Evolutionary conservation across 164 flowering plant genomes (phyloP), one percentile per base, ranked within the genome.

Genomic region (Paratinospora sagittata): DNA sequence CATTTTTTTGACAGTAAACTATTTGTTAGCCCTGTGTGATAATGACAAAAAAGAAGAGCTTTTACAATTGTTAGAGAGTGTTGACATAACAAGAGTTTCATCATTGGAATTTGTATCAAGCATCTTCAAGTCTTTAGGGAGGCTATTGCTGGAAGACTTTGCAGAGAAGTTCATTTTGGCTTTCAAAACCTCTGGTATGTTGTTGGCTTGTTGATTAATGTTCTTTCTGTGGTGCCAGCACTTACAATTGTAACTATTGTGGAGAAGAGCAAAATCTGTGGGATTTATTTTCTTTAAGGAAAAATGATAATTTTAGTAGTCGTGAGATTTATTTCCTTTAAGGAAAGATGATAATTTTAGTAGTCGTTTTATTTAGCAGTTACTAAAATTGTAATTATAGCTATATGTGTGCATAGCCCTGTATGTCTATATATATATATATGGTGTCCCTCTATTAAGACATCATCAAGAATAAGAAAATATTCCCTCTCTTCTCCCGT

Each of bases 21-120:
- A 89, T 76, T 78, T 94, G 82, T 57, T 86, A 64, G 98, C 97
- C n/a, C 78, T 92, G 37, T 86, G 91, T 69, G 95, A 86, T 78
- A 79, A 81, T 76, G 90, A 84, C 75, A 83, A 80, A 74, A 69
- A 77, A 75, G 47, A 82, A 70, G 88, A 89, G 74, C 64, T 87
- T 73, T 70, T 87, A 77, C 78, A 77, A 68, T 70, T 90, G 68
- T 75, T 92, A 71, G 86, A 89, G 39, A 72, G 74, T 71, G 69
- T 88, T 60, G 97, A 90, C 78, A 76, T 94, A 69, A 84, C 84
- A 7, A 83, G 78, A 73, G 62, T 89, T 74, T 79, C 92, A 71
- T 85, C 92, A 17, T 16, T 70, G 72, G 80, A 82, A 26, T 52
- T 26, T 71, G 34, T 82, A 36, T 67, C 77, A 69, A 63, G 37